A percentile compares a stretch with the other conserved stretches of the same genome.
These are phyloP conservation scores for Holtermanniella nyarrowii DNA, from an alignment of 768 basidiomycete genomes.

Conservation along the genomic window DNA sequence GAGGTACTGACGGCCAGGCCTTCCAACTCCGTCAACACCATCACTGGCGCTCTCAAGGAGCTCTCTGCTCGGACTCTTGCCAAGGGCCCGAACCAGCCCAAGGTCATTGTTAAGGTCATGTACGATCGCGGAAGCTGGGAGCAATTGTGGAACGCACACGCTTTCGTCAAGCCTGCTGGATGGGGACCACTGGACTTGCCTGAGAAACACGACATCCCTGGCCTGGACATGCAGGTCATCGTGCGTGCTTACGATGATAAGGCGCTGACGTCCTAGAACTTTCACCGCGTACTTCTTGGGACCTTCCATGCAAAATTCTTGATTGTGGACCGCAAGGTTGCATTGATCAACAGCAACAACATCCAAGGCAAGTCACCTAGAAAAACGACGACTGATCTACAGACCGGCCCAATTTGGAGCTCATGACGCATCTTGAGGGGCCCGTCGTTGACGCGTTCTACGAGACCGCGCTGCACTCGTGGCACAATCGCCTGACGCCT, in stretches of 20 bases:
- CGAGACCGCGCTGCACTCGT: conserved; percentile 58
- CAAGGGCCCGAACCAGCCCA: conserved; percentile 45
- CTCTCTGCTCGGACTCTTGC: conserved; percentile 42
- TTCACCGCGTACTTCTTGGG: conserved; percentile 48
- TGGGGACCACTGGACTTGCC: conserved; percentile 51
- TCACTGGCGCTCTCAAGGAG: conserved; percentile 49
- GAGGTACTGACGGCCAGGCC: conserved; percentile 40
- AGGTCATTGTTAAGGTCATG: conserved; percentile 56
- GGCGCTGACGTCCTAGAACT: conserved; percentile 24
- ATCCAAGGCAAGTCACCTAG: conserved; percentile 41
- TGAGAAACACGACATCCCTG: conserved; percentile 50
- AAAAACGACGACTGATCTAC: conserved; percentile 1
- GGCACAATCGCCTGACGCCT: conserved; percentile 44
- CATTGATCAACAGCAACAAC: conserved; percentile 58
- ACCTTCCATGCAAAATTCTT: conserved; percentile 66
- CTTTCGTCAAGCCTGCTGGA: conserved; percentile 45
- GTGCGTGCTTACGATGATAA: conserved; percentile 12
- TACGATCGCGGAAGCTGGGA: conserved; percentile 59
- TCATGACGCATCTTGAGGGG: conserved; percentile 63
- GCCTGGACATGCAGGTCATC: conserved; percentile 54
- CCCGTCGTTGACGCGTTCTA: conserved; percentile 60
- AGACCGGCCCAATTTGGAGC: conserved; percentile 45
- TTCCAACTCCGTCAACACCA: conserved; percentile 48
- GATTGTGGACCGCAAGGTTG: conserved; percentile 59
- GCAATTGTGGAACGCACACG: conserved; percentile 48